Evolutionary conservation across 2,329 filamentous ascomycete genomes (phyloP).

Genomic region (Fusarium aywerte): DNA sequence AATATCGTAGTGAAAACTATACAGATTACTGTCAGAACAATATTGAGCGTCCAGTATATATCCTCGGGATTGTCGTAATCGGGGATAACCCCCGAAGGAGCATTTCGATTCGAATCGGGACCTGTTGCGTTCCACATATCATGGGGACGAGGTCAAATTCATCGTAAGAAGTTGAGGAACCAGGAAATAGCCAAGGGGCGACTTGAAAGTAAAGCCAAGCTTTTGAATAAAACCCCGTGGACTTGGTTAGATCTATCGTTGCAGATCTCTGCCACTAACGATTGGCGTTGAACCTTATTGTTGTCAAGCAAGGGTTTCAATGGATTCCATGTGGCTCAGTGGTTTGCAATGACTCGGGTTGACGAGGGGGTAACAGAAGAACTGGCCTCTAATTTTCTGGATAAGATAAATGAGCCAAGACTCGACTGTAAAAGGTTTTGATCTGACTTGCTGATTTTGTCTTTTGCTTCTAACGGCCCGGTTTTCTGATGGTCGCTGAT

Average conservation of each 20-base stretch:
- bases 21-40: slow-evolving; percentile 27
- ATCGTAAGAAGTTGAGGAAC: slow-evolving; percentile 2
- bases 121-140: slow-evolving; percentile 44
- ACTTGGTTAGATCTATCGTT: background rate
- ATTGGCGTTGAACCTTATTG: slow-evolving; percentile 17
- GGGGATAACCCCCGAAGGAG: slow-evolving; percentile 34
- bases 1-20: slow-evolving; percentile 12
- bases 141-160: background rate
- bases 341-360: slow-evolving; percentile 16
- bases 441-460: too few relatives aligned
- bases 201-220: background rate
- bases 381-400: too few relatives aligned
- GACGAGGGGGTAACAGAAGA: too few relatives aligned
- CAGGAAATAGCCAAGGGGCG: background rate
- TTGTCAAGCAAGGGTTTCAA: background rate
- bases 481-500: slow-evolving; percentile 6
- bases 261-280: slow-evolving; percentile 20
- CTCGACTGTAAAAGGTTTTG: too few relatives aligned
- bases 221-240: background rate
- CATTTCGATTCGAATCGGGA: slow-evolving; percentile 40
- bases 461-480: too few relatives aligned
- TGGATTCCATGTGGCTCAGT: slow-evolving; percentile 1
- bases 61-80: slow-evolving; percentile 33
- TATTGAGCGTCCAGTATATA: slow-evolving; percentile 36
- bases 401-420: too few relatives aligned